Evolutionary conservation across 345 rosid genomes (phyloP).

Genomic region (Hevea brasiliensis): DNA sequence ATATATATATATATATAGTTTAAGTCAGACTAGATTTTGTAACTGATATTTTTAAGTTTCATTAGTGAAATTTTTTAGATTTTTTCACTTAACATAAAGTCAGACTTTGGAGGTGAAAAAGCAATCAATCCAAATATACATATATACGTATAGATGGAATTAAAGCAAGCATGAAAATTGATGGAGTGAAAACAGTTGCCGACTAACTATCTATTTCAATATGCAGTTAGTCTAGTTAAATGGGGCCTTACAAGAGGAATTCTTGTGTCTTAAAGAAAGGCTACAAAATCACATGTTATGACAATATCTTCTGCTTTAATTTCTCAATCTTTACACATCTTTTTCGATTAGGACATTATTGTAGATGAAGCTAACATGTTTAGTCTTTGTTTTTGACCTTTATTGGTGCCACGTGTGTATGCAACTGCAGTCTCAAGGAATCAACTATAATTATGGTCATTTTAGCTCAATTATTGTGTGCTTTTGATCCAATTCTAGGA

Average conservation of each 20-base stretch:
- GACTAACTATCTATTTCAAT: neutral
- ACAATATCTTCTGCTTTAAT: neutral
- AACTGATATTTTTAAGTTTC: no score
- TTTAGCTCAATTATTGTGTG: slow-evolving; percentile 11
- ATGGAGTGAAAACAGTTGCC: neutral
- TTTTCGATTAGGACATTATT: neutral
- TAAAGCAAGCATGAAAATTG: no score
- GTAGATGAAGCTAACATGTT: neutral
- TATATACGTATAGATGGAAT: no score
- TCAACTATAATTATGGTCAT: neutral
- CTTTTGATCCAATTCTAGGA: neutral
- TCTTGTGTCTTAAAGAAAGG: neutral
- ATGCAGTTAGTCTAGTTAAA: neutral
- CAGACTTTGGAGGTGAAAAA: no score
- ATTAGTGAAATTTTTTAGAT: no score
- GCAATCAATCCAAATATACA: no score
- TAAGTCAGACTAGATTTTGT: no score
- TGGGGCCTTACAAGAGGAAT: neutral
- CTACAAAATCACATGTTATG: slow-evolving; percentile 18
- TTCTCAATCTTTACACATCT: neutral
- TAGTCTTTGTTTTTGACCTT: slow-evolving; percentile 8
- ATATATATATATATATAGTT: no score
- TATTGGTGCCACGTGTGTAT: neutral
- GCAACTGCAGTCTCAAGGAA: neutral
- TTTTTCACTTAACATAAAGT: no score